phyloP scores from a whole-genome alignment of 768 basidiomycete species.

The Cystobasidium tubakii region DNA sequence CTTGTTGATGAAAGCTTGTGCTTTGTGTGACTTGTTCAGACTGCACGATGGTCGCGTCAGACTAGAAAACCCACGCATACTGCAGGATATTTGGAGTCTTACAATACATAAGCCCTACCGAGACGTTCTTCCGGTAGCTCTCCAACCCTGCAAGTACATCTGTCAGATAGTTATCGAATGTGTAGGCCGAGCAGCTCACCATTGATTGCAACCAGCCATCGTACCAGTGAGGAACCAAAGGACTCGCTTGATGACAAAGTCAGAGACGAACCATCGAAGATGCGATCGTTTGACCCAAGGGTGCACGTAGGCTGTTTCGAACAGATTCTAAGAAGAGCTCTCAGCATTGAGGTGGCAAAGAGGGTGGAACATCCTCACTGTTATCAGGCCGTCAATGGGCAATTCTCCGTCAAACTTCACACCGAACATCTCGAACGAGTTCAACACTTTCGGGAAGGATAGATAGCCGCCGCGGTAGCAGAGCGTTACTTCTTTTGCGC shows the following conservation, averaged over 20 bases:
- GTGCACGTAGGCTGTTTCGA: slow-evolving; percentile 55
- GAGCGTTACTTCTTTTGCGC: slow-evolving; percentile 56
- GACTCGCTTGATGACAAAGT: slow-evolving; percentile 60
- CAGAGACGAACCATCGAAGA: slow-evolving; percentile 55
- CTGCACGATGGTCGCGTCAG: background rate
- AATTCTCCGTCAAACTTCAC: slow-evolving; percentile 50
- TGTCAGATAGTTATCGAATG: no score
- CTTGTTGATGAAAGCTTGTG: slow-evolving; percentile 59
- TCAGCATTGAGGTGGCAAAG: background rate
- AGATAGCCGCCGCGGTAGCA: slow-evolving; percentile 58
- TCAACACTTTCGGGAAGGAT: slow-evolving; percentile 57
- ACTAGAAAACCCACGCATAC: background rate
- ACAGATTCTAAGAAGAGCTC: slow-evolving; percentile 52
- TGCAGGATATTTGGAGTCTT: background rate
- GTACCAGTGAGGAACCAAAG: slow-evolving; percentile 61
- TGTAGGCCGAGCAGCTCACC: background rate
- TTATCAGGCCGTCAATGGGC: slow-evolving; percentile 50
- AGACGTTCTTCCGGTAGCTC: slow-evolving; percentile 57
- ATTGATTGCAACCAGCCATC: slow-evolving; percentile 57
- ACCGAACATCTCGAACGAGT: slow-evolving; percentile 59
- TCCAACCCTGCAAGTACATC: slow-evolving; percentile 53
- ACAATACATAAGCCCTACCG: slow-evolving; percentile 61
- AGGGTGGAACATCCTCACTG: background rate
- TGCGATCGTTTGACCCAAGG: slow-evolving; percentile 59
- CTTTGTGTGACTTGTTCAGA: slow-evolving; percentile 54